Base-by-base conservation (phyloP, 371 early-diverging fungal species). In the Saksenaea oblongispora region DNA sequence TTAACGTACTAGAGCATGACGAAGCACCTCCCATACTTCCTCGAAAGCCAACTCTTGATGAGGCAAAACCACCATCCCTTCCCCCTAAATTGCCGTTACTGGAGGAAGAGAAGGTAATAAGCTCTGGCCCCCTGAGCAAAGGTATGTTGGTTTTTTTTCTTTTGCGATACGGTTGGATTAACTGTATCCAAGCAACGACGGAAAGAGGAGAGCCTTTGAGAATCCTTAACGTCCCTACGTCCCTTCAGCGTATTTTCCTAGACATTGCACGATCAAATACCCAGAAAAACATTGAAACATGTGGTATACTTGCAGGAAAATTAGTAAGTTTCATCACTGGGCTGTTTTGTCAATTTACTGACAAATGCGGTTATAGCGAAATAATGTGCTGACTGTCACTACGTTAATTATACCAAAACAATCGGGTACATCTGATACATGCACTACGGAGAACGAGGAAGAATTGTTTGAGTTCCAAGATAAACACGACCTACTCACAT, bases 401-500 rank as follows among this genome's bases (percentile, higher is more conserved):
- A 92, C 92, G 0, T 72, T 96, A 18, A 84, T 96, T 53, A 91
- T 96, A 65, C 96, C 97, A 47, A 93, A 94, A 62, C 97, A 96
- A 64, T 86, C 80, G 1, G 90, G 92, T 0, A 95, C 97, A 1
- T 85, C 92, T 11, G 95, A 96, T 66, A 93, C 95, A 1, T 94
- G 94, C 56, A 87, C 88, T 11, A 95, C 92, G 0, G 90, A 88
- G 56, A 89, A 94, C 55, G 97, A 96, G 76, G 94, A 93, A 73
- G 94, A 93, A 36, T 59, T 95, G 9, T 89, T 93, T 75, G 89
- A 87, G 35, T 87, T 84, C 63, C 89, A 91, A 62, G 90, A 87
- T 58, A 76, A 85, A 26, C 70, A 87, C 35, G 90, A 94, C n/a
- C 69, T 95, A 51, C 75, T 96, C 34, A 92, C 94, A 1, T 74